Conservation (phyloP, 495 filamentous ascomycete species). For the Neurospora tetraspora region DNA sequence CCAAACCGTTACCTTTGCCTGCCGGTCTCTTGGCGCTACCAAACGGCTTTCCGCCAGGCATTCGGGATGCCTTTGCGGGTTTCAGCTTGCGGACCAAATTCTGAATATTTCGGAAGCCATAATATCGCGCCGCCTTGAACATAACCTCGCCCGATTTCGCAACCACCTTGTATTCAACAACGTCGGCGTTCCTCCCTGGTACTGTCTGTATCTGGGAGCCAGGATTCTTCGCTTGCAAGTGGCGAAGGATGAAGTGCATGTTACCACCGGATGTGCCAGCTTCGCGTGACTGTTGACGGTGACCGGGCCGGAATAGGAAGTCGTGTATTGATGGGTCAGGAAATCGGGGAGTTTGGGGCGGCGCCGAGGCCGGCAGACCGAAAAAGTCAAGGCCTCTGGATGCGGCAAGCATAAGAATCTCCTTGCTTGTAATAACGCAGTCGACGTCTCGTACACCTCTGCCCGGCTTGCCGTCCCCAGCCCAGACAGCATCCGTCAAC, state of each 20-base stretch:
- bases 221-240: slow-evolving; percentile 57
- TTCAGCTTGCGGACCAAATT: slow-evolving; percentile 87
- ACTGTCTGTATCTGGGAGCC: slow-evolving; percentile 56
- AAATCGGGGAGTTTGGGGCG: slow-evolving; percentile 38
- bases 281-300: slow-evolving; percentile 20
- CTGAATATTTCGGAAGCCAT: slow-evolving; percentile 96
- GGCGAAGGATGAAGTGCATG: slow-evolving; percentile 66
- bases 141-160: slow-evolving; percentile 44
- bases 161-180: slow-evolving; percentile 68
- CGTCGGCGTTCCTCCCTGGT: slow-evolving; percentile 80
- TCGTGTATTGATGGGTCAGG: slow-evolving; percentile 57
- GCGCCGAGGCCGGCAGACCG: slow-evolving; percentile 48
- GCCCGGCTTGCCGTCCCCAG: slow-evolving; percentile 27
- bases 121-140: slow-evolving; percentile 80
- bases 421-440: slow-evolving; percentile 92
- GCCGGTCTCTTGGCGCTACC: slow-evolving; percentile 37
- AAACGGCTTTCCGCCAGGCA: slow-evolving; percentile 58
- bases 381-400: slow-evolving; percentile 67
- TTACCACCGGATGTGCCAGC: slow-evolving; percentile 83
- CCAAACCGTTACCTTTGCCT: slow-evolving; percentile 34
- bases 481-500: slow-evolving; percentile 75
- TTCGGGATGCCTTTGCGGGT: slow-evolving; percentile 59
- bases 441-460: slow-evolving; percentile 77
- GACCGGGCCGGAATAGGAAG: slow-evolving; percentile 54
- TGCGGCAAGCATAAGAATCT: slow-evolving; percentile 78